These are phyloP conservation scores for Fusarium domesticum DNA, from an alignment of 2,329 filamentous ascomycete species.

Conservation along the genomic window DNA sequence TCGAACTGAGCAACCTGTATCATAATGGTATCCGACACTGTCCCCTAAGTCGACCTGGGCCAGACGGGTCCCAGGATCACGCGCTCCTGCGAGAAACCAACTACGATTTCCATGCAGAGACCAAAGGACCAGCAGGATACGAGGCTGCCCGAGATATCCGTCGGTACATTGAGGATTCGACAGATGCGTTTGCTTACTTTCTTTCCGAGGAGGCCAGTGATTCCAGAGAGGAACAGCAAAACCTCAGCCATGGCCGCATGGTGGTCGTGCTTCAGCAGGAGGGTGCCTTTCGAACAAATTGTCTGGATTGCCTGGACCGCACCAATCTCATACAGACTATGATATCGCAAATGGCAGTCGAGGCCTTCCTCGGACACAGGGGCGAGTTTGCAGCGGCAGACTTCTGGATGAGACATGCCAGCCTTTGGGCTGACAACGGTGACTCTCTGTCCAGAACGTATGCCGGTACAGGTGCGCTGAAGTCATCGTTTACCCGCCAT, in stretches of 20 bases:
- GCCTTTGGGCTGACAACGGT: slow-evolving; percentile 95
- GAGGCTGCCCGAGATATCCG: slow-evolving; percentile 86
- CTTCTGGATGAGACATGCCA: slow-evolving; percentile 90
- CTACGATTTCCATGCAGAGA: slow-evolving; percentile 96
- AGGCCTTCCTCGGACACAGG: slow-evolving; percentile 75
- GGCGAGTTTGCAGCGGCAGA: slow-evolving; percentile 68
- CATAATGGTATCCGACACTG: slow-evolving; percentile 72
- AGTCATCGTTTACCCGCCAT: slow-evolving; percentile 88
- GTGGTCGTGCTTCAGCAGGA: slow-evolving; percentile 84
- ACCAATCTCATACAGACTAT: slow-evolving; percentile 96
- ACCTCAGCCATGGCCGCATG: slow-evolving; percentile 43
- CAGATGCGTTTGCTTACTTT: slow-evolving; percentile 90
- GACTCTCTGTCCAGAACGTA: slow-evolving; percentile 94
- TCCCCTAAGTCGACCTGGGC: slow-evolving; percentile 61
- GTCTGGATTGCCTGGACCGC: slow-evolving; percentile 89
- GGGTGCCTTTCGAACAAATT: slow-evolving; percentile 94
- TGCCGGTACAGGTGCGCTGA: slow-evolving; percentile 90
- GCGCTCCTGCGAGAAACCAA: slow-evolving; percentile 77
- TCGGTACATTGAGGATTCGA: slow-evolving; percentile 71
- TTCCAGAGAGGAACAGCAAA: slow-evolving; percentile 38
- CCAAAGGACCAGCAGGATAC: slow-evolving; percentile 80
- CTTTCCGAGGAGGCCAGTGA: slow-evolving; percentile 71
- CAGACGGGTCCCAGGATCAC: slow-evolving; percentile 60
- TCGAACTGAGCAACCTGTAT: slow-evolving; percentile 78
- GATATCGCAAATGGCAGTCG: slow-evolving; percentile 88